phyloP scores from a whole-genome alignment of 805 yeast species.

The Wickerhamiella parazyma region DNA sequence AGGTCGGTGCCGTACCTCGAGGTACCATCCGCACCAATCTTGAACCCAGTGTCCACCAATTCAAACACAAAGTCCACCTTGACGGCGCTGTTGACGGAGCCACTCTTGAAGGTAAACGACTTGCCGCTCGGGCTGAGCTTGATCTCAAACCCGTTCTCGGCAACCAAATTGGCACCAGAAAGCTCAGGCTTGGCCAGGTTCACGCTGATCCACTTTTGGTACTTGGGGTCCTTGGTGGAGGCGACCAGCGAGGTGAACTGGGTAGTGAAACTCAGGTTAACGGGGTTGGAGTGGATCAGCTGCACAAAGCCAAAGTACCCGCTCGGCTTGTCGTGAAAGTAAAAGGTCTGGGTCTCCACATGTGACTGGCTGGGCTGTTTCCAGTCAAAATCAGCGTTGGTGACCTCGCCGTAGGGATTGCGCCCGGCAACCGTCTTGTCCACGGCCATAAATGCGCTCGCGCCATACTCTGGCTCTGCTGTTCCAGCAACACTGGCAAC shows the following conservation, averaged over 20 bases:
- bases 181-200: conserved; percentile 64
- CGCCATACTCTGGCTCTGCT: conserved; percentile 94
- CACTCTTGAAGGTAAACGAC: conserved; percentile 40
- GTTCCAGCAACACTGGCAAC: conserved; percentile 85
- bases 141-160: conserved; percentile 49
- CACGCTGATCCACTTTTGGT: conserved; percentile 79
- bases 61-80: conserved; percentile 54
- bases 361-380: conserved; percentile 62
- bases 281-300: conserved; percentile 81
- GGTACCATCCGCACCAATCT: conserved; percentile 78
- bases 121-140: conserved; percentile 42
- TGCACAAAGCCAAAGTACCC: conserved; percentile 82
- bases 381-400: conserved; percentile 64
- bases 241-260: conserved; percentile 85
- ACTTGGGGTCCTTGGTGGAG: conserved; percentile 35
- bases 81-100: conserved; percentile 48
- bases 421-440: conserved; percentile 42
- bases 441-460: conserved; percentile 81
- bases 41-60: conserved; percentile 55
- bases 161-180: conserved; percentile 55
- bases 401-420: conserved; percentile 47
- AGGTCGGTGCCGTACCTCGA: conserved; percentile 77
- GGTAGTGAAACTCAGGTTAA: conserved; percentile 70
- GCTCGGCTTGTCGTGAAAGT: conserved; percentile 49
- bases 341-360: conserved; percentile 92